A percentile compares a stretch with the other conserved stretches of the same genome.
These are phyloP conservation scores for Cryptococcus wingfieldii DNA, from an alignment of 1,284 basidiomycete species.

Conservation along the genomic window DNA sequence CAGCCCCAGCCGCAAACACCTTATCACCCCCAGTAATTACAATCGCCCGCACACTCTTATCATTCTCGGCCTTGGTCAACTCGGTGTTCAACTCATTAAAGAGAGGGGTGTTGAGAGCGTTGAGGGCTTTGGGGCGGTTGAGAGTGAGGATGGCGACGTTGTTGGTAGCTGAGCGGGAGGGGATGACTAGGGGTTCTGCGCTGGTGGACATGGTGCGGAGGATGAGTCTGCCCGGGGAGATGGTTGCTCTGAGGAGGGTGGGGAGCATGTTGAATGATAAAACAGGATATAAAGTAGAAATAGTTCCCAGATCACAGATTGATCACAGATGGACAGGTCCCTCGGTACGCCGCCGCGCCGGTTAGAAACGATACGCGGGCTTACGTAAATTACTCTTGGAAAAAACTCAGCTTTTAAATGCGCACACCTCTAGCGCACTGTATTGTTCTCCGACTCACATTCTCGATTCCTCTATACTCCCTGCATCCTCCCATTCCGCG, in stretches of 20 bases:
- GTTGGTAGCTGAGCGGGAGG: slow-evolving; percentile 34
- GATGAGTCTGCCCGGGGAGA: slow-evolving; percentile 12
- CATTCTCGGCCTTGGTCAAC: slow-evolving; percentile 65
- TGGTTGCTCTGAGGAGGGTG: slow-evolving; percentile 5
- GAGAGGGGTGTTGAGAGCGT: slow-evolving; percentile 79
- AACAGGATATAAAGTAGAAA: not conserved
- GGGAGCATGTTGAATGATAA: slow-evolving; percentile 6
- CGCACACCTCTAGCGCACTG: no score
- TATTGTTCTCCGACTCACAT: no score
- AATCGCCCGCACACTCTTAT: slow-evolving; percentile 71
- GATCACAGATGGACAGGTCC: no score
- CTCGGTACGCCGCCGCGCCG: no score
- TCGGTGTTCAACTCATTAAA: slow-evolving; percentile 75
- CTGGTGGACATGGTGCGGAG: slow-evolving; percentile 37
- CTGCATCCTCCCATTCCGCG: no score
- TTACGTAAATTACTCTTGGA: no score
- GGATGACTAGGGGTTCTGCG: slow-evolving; percentile 41
- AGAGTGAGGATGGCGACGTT: slow-evolving; percentile 84
- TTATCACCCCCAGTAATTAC: slow-evolving; percentile 90
- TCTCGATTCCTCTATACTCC: no score
- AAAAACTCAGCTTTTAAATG: no score
- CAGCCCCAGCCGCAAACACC: slow-evolving; percentile 75
- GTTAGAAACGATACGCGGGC: no score
- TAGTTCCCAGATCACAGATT: no score
- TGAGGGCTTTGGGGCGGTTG: slow-evolving; percentile 93